Evolutionary conservation across 2,329 filamentous ascomycete genomes (phyloP), one percentile per base, ranked within the genome.

Genomic region (Pyrenophora tritici-repentis): DNA sequence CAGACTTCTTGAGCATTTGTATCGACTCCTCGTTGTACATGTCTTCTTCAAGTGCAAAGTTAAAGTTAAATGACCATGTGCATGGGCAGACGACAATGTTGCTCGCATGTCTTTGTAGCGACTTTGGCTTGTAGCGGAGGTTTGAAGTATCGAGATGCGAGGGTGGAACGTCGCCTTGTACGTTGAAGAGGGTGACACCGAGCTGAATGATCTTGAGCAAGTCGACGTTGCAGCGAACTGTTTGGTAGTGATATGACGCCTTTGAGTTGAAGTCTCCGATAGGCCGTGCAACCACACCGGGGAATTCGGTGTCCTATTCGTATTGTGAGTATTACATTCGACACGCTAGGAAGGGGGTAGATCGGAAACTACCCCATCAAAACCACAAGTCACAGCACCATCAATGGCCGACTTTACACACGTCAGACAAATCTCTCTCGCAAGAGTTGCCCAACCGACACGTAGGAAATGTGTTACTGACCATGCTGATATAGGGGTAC

Each of bases 11-110:
- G 16, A 97, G 83, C 63, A 96, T 91, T 59, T 94, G 89, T 61
- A 97, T 97, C 13, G 91, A 97, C 50, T 91, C 89, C 71, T 96
- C 89, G 58, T 95, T 94, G 76, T 95, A 97, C 94, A 99, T 99
- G 76, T 99, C 94, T 33, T 93, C 86, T 61, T 94, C 89, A 8
- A 97, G 81, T 1, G 91, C 94, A 75, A 97, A 99, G 65, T 92
- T 88, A 77, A 99, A 99, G 80, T 99, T 97, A 82, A 99, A 99
- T 64, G 97, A 93, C 94, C 94, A 99, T 14, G 93, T 95, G 70
- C 89, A 95, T 13, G 90, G 93, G 52, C 91, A 86, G 41, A 83
- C 81, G n/a, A 79, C 71, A 46, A 83, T 76, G 57, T 79, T 80
- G 56, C 79, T 80, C 16, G 74, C 76, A 58, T 83, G 81, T 20